A percentile compares a stretch with the other conserved stretches of the same genome.
Conservation (phyloP, 768 basidiomycete genomes). For the Russula earlei region DNA sequence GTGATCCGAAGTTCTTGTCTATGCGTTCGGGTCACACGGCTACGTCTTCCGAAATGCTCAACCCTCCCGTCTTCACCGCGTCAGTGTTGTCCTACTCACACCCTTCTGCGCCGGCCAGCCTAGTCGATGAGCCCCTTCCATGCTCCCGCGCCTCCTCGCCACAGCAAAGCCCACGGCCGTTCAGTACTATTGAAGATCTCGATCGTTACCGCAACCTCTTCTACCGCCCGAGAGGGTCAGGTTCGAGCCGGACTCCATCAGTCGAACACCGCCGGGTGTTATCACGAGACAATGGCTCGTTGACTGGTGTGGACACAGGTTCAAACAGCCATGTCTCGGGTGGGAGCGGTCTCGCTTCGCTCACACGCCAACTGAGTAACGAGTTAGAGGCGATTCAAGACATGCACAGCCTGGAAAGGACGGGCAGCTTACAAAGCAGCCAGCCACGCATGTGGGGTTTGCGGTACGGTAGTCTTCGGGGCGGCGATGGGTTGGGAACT, state of each 20-base stretch:
- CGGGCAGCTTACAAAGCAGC: background rate
- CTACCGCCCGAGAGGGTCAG: slow-evolving; percentile 38
- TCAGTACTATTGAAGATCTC: slow-evolving; percentile 55
- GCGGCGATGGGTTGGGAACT: slow-evolving; percentile 4
- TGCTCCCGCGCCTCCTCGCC: slow-evolving; percentile 30
- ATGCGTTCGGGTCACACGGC: slow-evolving; percentile 21
- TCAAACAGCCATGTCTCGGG: background rate
- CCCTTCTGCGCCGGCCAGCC: slow-evolving; percentile 6
- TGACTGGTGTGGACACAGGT: slow-evolving; percentile 25
- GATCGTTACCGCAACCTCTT: slow-evolving; percentile 71
- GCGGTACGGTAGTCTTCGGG: slow-evolving; percentile 21
- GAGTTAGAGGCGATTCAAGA: slow-evolving; percentile 27
- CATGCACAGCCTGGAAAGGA: background rate
- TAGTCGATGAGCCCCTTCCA: slow-evolving; percentile 14
- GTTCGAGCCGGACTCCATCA: slow-evolving; percentile 14
- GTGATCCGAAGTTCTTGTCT: background rate
- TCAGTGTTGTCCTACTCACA: slow-evolving; percentile 7
- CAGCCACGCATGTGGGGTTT: slow-evolving; percentile 20
- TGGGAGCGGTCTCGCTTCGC: slow-evolving; percentile 27
- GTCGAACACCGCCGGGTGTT: slow-evolving; percentile 12
- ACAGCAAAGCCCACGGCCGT: slow-evolving; percentile 39
- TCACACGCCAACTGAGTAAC: slow-evolving; percentile 34
- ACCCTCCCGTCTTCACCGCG: slow-evolving; percentile 24
- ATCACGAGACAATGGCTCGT: slow-evolving; percentile 14
- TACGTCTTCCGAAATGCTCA: slow-evolving; percentile 22